Percentiles rank a stretch among this genome's conserved stretches.
Evolutionary conservation across 306 rosid genomes (phyloP).

Genomic region (Trifolium pratense): DNA sequence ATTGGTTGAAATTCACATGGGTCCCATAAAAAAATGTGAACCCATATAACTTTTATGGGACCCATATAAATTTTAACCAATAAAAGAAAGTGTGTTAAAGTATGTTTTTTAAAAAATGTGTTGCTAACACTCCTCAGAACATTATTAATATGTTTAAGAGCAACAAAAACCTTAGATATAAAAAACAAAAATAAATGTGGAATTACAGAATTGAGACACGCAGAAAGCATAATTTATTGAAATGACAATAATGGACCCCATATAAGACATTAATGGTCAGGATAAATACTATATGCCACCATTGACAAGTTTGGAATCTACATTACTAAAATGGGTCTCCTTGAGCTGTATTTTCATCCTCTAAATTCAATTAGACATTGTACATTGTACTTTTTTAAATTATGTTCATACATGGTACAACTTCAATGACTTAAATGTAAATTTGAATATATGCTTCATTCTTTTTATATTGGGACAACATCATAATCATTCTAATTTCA

Average conservation of each 20-base stretch:
- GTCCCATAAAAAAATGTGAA: too few species aligned
- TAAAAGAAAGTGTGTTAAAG: too few species aligned
- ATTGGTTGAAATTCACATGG: too few species aligned
- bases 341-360: constrained; percentile 22
- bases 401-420: background rate
- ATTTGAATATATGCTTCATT: background rate
- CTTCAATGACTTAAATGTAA: background rate
- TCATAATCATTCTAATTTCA: background rate
- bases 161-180: constrained; percentile 36
- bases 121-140: too few species aligned
- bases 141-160: too few species aligned
- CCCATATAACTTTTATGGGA: too few species aligned
- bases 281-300: constrained; percentile 45
- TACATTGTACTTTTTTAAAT: background rate
- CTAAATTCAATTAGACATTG: background rate
- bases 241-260: constrained; percentile 52
- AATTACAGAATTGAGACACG: constrained; percentile 36
- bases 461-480: background rate
- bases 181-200: constrained; percentile 33
- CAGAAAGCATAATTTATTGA: constrained; percentile 48
- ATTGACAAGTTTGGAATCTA: constrained; percentile 58
- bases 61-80: too few species aligned
- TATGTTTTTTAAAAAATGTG: too few species aligned
- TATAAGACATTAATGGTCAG: constrained; percentile 42
- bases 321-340: constrained; percentile 31